phyloP scores from a whole-genome alignment of 179 eudicot species.

The Beta lomatogona region DNA sequence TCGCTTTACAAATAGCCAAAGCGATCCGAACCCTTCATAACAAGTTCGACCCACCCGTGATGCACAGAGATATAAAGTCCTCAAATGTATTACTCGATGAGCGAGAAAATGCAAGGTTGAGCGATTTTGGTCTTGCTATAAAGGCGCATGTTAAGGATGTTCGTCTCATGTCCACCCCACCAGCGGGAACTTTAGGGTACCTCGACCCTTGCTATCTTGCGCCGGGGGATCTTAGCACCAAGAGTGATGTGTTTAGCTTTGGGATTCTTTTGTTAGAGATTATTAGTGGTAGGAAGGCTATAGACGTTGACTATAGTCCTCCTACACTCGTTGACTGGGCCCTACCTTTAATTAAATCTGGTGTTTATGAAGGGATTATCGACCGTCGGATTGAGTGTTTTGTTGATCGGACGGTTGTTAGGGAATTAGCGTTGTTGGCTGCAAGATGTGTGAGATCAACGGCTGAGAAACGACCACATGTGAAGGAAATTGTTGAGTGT shows the following conservation, averaged over 20 bases:
- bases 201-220: slow-evolving; percentile 77
- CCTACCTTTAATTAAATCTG: slow-evolving; percentile 53
- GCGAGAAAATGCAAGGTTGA: slow-evolving; percentile 51
- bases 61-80: slow-evolving; percentile 85
- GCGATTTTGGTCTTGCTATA: slow-evolving; percentile 84
- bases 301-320: slow-evolving; percentile 71
- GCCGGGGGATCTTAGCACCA: slow-evolving; percentile 67
- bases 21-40: slow-evolving; percentile 58
- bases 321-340: slow-evolving; percentile 85
- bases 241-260: slow-evolving; percentile 80
- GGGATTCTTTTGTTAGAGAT: slow-evolving; percentile 75
- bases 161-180: slow-evolving; percentile 57
- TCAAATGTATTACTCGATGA: slow-evolving; percentile 64
- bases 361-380: slow-evolving; percentile 39
- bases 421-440: slow-evolving; percentile 53
- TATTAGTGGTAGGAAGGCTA: slow-evolving; percentile 74
- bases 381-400: slow-evolving; percentile 56
- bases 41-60: slow-evolving; percentile 57
- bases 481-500: slow-evolving; percentile 58
- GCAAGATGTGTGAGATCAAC: slow-evolving; percentile 61
- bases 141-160: slow-evolving; percentile 67
- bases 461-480: slow-evolving; percentile 70
- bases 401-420: slow-evolving; percentile 39
- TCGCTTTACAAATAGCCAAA: slow-evolving; percentile 56
- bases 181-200: slow-evolving; percentile 92